Evolutionary conservation across 257 asterid genomes (phyloP).

Genomic region (Plantago ovata): DNA sequence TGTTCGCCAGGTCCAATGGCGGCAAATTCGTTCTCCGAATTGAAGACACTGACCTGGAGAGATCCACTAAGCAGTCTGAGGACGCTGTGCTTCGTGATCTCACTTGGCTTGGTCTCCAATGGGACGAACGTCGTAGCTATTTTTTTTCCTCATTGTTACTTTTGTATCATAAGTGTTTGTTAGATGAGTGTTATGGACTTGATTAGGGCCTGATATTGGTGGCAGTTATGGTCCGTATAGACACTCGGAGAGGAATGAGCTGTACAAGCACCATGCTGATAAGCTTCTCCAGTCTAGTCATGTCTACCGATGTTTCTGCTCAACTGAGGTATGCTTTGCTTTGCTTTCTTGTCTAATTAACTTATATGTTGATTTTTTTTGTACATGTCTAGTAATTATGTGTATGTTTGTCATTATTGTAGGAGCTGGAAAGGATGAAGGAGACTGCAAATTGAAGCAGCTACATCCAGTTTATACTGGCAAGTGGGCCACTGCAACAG

Average conservation of each 20-base stretch:
- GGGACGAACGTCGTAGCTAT: conserved; percentile 70
- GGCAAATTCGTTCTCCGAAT: conserved; percentile 87
- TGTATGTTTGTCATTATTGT: conserved; percentile 11
- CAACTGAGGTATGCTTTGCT: conserved; percentile 59
- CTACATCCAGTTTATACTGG: conserved; percentile 89
- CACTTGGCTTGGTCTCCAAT: conserved; percentile 87
- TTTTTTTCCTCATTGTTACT: neutral
- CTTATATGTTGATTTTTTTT: neutral
- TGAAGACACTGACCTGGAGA: conserved; percentile 91
- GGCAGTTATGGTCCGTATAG: conserved; percentile 89
- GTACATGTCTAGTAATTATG: neutral
- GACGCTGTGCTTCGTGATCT: conserved; percentile 89
- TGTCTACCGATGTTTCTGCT: conserved; percentile 91
- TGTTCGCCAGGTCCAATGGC: conserved; percentile 86
- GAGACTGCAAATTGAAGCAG: conserved; percentile 79
- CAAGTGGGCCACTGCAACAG: conserved; percentile 83
- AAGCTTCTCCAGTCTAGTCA: conserved; percentile 73
- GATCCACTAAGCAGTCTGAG: conserved; percentile 95
- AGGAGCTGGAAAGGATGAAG: conserved; percentile 94
- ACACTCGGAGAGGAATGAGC: conserved; percentile 90
- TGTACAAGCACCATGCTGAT: conserved; percentile 76
- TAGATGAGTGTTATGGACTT: neutral
- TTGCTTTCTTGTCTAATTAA: neutral
- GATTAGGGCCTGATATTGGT: conserved; percentile 79
- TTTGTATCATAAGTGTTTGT: too few species aligned